Conservation (phyloP, 768 basidiomycete species). For the Cantharellus cinnabarinus region DNA sequence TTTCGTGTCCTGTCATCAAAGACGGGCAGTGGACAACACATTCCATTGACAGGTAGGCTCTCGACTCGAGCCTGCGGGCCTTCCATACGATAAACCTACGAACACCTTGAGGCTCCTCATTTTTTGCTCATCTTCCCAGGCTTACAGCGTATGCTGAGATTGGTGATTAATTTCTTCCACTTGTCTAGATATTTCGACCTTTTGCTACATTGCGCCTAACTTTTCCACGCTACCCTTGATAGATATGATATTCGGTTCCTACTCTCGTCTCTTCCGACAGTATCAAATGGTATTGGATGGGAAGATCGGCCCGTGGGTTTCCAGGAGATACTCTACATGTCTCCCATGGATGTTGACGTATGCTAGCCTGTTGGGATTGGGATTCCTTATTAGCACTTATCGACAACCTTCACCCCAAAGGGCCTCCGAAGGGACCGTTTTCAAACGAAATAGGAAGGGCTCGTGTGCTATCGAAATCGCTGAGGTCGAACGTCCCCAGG, state of each 20-base stretch:
- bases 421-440: no score
- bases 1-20: no score
- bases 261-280: slow-evolving; percentile 28
- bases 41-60: no score
- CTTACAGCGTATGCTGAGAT: slow-evolving; percentile 1
- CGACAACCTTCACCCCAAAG: no score
- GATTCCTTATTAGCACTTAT: no score
- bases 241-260: slow-evolving; percentile 73
- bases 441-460: no score
- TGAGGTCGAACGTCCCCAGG: slow-evolving; percentile 43
- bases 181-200: slow-evolving; percentile 8
- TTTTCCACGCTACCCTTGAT: background rate
- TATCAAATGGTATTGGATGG: slow-evolving; percentile 35
- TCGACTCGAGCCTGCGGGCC: no score
- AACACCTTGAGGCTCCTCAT: slow-evolving; percentile 4
- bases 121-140: slow-evolving; percentile 8
- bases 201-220: background rate
- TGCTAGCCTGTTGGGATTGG: no score
- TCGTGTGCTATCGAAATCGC: slow-evolving; percentile 22
- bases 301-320: slow-evolving; percentile 67
- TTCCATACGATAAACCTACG: no score
- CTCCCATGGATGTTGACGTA: slow-evolving; percentile 34
- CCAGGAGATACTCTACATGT: slow-evolving; percentile 71
- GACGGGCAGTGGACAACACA: no score
- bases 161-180: slow-evolving; percentile 4